Evolutionary conservation across 2,329 filamentous ascomycete genomes (phyloP).

Genomic region (Hirsutella rhossiliensis): DNA sequence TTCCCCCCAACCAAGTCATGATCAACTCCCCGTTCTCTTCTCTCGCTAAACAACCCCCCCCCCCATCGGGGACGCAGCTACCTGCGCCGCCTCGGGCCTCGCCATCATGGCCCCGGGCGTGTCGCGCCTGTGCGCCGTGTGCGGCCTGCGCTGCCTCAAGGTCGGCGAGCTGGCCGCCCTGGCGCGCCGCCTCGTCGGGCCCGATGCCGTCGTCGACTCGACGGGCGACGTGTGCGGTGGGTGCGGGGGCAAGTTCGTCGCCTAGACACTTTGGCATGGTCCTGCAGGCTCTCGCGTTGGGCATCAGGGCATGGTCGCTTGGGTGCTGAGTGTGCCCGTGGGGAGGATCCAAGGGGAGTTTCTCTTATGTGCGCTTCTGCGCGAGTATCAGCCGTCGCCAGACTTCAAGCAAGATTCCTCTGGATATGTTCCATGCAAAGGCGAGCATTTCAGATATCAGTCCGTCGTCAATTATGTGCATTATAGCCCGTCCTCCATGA

Average conservation of each 20-base stretch:
- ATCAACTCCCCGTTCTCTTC: neutral
- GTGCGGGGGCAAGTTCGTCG: slow-evolving; percentile 30
- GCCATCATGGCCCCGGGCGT: slow-evolving; percentile 41
- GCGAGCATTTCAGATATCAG: no score
- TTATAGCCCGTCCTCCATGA: no score
- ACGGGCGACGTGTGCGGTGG: slow-evolving; percentile 24
- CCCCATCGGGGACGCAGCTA: slow-evolving; percentile 20
- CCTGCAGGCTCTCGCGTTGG: neutral
- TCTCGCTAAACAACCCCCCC: neutral
- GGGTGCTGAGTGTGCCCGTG: no score
- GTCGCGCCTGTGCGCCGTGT: slow-evolving; percentile 43
- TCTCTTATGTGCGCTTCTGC: no score
- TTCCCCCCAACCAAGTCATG: neutral
- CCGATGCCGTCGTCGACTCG: slow-evolving; percentile 15
- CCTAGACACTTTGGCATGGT: slow-evolving; percentile 6
- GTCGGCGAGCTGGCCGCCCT: slow-evolving; percentile 26
- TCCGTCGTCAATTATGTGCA: no score
- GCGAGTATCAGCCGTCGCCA: no score
- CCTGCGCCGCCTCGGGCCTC: slow-evolving; percentile 39
- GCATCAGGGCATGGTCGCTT: no score
- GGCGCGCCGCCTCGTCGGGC: slow-evolving; percentile 14
- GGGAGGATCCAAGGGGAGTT: no score
- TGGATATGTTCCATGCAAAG: no score
- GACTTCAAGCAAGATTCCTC: no score
- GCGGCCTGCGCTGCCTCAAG: slow-evolving; percentile 37